Evolutionary conservation across 1,139 yeast genomes (phyloP).

Genomic region (Arxiozyma telluris): DNA sequence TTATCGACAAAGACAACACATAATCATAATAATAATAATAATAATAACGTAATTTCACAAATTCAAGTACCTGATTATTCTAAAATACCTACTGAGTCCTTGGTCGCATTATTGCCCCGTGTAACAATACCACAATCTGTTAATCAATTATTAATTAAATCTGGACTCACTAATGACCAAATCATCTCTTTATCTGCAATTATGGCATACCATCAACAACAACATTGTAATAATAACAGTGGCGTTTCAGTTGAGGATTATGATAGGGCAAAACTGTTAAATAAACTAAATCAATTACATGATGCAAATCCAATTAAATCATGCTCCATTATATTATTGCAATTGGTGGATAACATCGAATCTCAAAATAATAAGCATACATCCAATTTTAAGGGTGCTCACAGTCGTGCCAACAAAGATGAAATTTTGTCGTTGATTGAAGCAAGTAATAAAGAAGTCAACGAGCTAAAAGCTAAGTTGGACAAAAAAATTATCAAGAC

Average conservation of each 20-base stretch:
- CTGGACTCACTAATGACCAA: conserved; percentile 58
- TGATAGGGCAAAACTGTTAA: background rate
- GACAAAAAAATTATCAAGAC: conserved; percentile 1
- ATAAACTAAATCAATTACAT: background rate
- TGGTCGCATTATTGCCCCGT: conserved; percentile 40
- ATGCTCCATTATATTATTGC: background rate
- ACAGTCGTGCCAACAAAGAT: background rate
- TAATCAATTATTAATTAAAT: conserved; percentile 48
- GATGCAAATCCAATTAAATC: conserved; percentile 1
- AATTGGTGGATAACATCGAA: background rate
- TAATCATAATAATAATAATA: conserved; percentile 1
- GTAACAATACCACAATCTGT: conserved; percentile 70
- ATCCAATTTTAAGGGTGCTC: background rate
- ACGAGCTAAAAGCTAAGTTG: conserved; percentile 2
- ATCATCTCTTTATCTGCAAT: conserved; percentile 64
- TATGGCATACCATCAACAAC: conserved; percentile 56
- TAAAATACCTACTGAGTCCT: conserved; percentile 25
- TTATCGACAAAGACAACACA: no score
- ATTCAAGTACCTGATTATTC: conserved; percentile 29
- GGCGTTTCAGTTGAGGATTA: background rate
- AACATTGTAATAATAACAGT: conserved; percentile 5
- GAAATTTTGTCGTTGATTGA: conserved; percentile 6
- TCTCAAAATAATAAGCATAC: background rate
- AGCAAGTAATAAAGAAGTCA: conserved; percentile 5
- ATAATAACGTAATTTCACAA: background rate